Conservation (phyloP, 2,329 filamentous ascomycete genomes). For the Podosphaera xanthii region DNA sequence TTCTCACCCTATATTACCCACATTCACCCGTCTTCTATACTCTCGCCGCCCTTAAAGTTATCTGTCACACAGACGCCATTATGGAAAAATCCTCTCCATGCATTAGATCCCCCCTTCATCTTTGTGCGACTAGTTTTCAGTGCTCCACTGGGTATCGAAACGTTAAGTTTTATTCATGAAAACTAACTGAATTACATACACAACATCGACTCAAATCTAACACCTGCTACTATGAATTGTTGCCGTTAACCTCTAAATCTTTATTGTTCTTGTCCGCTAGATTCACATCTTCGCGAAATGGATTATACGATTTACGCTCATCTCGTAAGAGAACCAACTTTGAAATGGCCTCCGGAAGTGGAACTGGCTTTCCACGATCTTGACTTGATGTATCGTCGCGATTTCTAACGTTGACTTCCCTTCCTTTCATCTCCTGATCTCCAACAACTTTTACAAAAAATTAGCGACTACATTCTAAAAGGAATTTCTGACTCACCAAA, state of each 20-base stretch:
- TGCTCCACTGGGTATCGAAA: too few species aligned
- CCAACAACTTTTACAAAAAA: conserved; percentile 27
- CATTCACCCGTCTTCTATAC: too few species aligned
- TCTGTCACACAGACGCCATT: too few species aligned
- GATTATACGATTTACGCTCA: conserved; percentile 20
- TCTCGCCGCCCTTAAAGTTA: too few species aligned
- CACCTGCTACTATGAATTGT: too few species aligned
- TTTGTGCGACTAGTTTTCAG: too few species aligned
- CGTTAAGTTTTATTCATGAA: too few species aligned
- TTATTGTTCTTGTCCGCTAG: not conserved
- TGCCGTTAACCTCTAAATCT: not conserved
- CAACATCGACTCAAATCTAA: too few species aligned
- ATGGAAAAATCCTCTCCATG: too few species aligned
- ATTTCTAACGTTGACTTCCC: conserved; percentile 40
- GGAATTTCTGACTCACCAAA: conserved; percentile 29
- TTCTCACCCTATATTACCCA: too few species aligned
- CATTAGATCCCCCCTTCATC: too few species aligned
- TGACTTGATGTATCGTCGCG: conserved; percentile 39
- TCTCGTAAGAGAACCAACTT: conserved; percentile 29
- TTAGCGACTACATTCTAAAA: conserved; percentile 3
- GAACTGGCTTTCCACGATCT: conserved; percentile 34
- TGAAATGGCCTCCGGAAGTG: conserved; percentile 31
- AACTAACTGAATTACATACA: too few species aligned
- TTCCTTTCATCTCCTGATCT: conserved; percentile 34
- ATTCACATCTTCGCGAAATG: conserved; percentile 16